Percentiles rank a stretch among this genome's conserved stretches.
Evolutionary conservation across 805 yeast species (phyloP).

Genomic region (Metschnikowia cubensis): DNA sequence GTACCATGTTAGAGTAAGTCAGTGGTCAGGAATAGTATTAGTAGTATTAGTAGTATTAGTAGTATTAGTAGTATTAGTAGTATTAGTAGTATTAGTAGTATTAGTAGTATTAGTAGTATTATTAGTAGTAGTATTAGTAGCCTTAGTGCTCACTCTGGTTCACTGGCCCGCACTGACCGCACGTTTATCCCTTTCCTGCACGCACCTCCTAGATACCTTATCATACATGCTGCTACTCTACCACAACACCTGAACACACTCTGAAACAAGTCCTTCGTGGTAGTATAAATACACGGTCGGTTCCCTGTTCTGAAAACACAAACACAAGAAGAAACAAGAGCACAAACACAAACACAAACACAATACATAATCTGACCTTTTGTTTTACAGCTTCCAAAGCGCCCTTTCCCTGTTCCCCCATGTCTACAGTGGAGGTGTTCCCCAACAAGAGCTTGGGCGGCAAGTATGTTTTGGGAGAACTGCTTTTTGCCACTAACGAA

Average conservation of each 20-base stretch:
- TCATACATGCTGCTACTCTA: background rate
- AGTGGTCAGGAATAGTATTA: too few relatives aligned
- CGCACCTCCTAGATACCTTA: background rate
- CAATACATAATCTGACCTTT: background rate
- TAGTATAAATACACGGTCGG: too few relatives aligned
- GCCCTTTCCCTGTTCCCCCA: background rate
- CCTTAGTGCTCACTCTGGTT: too few relatives aligned
- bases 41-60: too few relatives aligned
- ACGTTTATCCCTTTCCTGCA: conserved; percentile 1
- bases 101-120: too few relatives aligned
- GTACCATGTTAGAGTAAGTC: too few relatives aligned
- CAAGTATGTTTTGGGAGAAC: conserved; percentile 25
- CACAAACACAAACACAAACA: background rate
- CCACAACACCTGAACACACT: too few relatives aligned
- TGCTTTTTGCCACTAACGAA: conserved; percentile 26
- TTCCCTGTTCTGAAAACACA: background rate
- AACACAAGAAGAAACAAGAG: background rate
- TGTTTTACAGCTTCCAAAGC: background rate
- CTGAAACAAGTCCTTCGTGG: too few relatives aligned
- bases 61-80: too few relatives aligned
- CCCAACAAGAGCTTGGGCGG: conserved; percentile 39
- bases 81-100: too few relatives aligned
- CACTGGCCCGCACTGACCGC: background rate
- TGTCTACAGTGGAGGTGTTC: conserved; percentile 14
- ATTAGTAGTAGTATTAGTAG: too few relatives aligned